Evolutionary conservation across 306 rosid genomes (phyloP).

Genomic region (Abrus pulchellus): DNA sequence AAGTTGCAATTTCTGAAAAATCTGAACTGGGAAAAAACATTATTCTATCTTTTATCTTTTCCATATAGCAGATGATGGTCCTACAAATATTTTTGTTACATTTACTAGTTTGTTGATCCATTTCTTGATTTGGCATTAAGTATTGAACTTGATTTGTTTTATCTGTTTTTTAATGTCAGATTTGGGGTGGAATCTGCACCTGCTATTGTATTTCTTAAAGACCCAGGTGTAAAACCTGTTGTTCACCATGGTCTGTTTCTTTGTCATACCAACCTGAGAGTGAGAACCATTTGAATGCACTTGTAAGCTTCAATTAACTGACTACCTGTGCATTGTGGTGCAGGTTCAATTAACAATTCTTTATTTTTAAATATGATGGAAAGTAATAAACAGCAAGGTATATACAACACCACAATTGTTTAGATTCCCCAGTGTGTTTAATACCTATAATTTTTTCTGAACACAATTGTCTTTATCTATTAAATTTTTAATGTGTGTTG

Average conservation of each 20-base stretch:
- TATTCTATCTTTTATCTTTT: conserved; percentile 29
- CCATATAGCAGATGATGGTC: conserved; percentile 24
- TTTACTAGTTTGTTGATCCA: conserved; percentile 17
- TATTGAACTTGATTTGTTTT: conserved; percentile 14
- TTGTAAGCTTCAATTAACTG: conserved; percentile 44
- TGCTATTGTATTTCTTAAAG: conserved; percentile 88
- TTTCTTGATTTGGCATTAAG: conserved; percentile 34
- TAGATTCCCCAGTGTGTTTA: conserved; percentile 2
- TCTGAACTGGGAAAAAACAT: not conserved
- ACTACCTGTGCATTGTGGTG: conserved; percentile 42
- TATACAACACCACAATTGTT: conserved; percentile 21
- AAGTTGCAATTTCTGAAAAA: conserved; percentile 51
- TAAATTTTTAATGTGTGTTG: conserved; percentile 17
- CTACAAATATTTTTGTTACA: conserved; percentile 31
- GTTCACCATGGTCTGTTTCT: conserved; percentile 74
- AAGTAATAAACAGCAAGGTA: conserved; percentile 87
- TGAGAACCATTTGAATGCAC: conserved; percentile 27
- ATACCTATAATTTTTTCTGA: not conserved
- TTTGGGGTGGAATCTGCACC: conserved; percentile 95
- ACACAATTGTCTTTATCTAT: not conserved
- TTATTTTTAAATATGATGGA: conserved; percentile 70
- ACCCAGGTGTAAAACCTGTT: conserved; percentile 89
- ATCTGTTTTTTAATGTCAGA: conserved; percentile 56
- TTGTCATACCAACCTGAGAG: conserved; percentile 30
- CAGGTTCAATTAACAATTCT: conserved; percentile 74